A percentile compares a stretch with the other conserved stretches of the same genome.
Conservation (phyloP, 805 yeast species). For the Cyberlindnera sargentensis region DNA sequence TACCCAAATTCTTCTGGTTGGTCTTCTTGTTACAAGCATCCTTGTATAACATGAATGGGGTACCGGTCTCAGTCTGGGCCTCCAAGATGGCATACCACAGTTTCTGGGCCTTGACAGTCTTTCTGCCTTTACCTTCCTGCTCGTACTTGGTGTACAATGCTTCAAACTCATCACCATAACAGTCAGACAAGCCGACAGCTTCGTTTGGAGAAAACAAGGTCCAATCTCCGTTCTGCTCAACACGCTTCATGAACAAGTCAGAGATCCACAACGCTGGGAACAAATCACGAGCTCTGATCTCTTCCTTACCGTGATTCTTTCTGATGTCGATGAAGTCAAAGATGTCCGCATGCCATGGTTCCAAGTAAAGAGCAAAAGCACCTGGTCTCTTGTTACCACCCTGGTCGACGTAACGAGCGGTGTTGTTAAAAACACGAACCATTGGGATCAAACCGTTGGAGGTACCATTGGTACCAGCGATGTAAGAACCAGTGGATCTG, state of each 20-base stretch:
- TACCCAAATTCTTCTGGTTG: constrained; percentile 89
- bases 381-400: constrained; percentile 99
- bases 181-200: constrained; percentile 81
- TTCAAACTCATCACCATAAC: constrained; percentile 80
- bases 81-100: constrained; percentile 86
- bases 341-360: constrained; percentile 96
- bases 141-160: constrained; percentile 71
- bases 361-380: constrained; percentile 89
- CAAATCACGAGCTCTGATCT: constrained; percentile 85
- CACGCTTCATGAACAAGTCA: constrained; percentile 89
- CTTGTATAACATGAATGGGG: constrained; percentile 91
- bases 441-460: constrained; percentile 92
- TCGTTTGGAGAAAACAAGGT: constrained; percentile 83
- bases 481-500: constrained; percentile 82
- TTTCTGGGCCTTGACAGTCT: constrained; percentile 79
- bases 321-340: constrained; percentile 82
- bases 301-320: constrained; percentile 95
- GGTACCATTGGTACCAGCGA: constrained; percentile 88
- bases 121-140: constrained; percentile 54
- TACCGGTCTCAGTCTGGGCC: constrained; percentile 95
- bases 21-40: constrained; percentile 85
- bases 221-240: constrained; percentile 76
- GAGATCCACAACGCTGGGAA: constrained; percentile 95
- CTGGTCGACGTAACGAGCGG: constrained; percentile 96
- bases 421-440: constrained; percentile 91